Conservation (phyloP, 495 filamentous ascomycete species). For the Paragyromitra xinjiangensis region DNA sequence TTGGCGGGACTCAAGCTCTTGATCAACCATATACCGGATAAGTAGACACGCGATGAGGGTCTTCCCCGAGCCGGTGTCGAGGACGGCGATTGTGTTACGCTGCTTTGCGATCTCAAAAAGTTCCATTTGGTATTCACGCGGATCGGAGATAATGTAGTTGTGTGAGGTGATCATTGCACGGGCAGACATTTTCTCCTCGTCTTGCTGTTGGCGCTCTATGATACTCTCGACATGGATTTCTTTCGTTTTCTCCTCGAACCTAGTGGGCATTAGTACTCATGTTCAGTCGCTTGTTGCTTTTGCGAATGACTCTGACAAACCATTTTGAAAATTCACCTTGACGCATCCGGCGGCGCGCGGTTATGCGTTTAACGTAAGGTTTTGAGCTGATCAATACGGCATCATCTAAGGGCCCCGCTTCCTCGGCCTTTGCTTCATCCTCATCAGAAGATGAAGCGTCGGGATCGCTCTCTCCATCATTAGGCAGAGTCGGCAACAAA, state of each 20-base stretch:
- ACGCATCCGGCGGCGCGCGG: conserved; percentile 63
- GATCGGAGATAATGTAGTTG: conserved; percentile 70
- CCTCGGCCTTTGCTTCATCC: conserved; percentile 56
- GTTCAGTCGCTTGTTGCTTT: not conserved
- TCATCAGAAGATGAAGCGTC: conserved; percentile 43
- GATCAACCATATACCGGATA: conserved; percentile 76
- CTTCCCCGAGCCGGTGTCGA: conserved; percentile 98
- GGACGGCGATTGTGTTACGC: conserved; percentile 90
- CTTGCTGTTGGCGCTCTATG: conserved; percentile 47
- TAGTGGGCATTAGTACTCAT: conserved; percentile 17
- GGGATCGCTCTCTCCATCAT: conserved; percentile 15
- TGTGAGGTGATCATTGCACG: conserved; percentile 59
- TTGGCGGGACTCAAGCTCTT: conserved; percentile 77
- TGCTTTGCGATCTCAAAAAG: conserved; percentile 88
- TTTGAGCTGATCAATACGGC: conserved; percentile 30
- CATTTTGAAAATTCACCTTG: conserved; percentile 66
- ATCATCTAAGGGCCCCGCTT: conserved; percentile 1
- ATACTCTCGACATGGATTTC: conserved; percentile 43
- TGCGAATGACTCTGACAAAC: conserved; percentile 56
- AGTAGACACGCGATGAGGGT: conserved; percentile 93
- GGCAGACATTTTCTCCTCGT: conserved; percentile 60
- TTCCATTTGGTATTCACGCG: conserved; percentile 91
- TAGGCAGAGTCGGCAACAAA: not conserved
- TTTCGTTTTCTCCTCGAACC: conserved; percentile 53
- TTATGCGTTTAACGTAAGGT: conserved; percentile 58